Conservation (phyloP, 208 protist species). For the Trypanosoma cruzi region DNA sequence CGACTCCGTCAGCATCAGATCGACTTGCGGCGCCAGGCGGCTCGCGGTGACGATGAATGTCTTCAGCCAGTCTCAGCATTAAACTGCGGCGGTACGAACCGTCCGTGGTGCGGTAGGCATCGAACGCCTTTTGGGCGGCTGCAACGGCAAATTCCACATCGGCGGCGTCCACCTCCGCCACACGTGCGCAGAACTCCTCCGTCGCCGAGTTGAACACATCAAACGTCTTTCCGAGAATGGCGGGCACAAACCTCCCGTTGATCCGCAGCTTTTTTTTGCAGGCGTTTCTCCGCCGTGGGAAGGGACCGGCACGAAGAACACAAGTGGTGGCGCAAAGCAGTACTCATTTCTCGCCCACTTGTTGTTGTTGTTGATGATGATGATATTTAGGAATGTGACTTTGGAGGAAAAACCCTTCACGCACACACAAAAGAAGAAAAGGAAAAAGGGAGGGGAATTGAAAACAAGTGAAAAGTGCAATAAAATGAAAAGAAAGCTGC, state of each 20-base stretch:
- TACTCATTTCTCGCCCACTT: neutral
- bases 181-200: slow-evolving; percentile 71
- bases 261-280: slow-evolving; percentile 88
- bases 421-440: neutral
- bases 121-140: slow-evolving; percentile 69
- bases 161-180: slow-evolving; percentile 71
- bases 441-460: neutral
- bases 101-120: slow-evolving; percentile 44
- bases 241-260: slow-evolving; percentile 81
- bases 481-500: slow-evolving; percentile 20
- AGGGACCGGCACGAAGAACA: neutral
- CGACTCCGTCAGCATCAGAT: slow-evolving; percentile 47
- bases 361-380: neutral
- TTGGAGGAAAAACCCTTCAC: neutral
- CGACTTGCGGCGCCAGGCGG: too few species aligned
- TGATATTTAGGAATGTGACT: neutral
- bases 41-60: slow-evolving; percentile 63
- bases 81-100: slow-evolving; percentile 52
- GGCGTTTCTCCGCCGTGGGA: slow-evolving; percentile 30
- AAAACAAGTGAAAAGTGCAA: slow-evolving; percentile 7
- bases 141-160: slow-evolving; percentile 89
- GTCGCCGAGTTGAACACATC: slow-evolving; percentile 76
- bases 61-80: slow-evolving; percentile 78
- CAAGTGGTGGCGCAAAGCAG: neutral
- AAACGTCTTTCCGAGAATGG: slow-evolving; percentile 71